Conservation (phyloP, 805 yeast species). For the Huiozyma naganishii region DNA sequence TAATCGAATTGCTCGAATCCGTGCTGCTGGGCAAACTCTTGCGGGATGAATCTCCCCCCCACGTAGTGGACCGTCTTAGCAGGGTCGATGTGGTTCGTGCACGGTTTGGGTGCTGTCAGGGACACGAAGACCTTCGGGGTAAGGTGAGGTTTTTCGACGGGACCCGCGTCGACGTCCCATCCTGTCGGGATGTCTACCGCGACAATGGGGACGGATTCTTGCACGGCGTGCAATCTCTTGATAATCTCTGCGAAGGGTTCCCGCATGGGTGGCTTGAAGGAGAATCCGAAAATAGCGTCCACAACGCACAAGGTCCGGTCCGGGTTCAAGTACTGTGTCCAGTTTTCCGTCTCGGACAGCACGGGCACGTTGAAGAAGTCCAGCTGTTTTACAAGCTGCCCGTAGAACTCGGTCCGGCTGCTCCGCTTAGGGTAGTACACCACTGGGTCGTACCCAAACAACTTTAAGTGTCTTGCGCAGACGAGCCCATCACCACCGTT, state of each 20-base stretch:
- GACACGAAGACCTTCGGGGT: slow-evolving; percentile 65
- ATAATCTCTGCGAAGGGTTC: slow-evolving; percentile 54
- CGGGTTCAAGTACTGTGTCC: slow-evolving; percentile 23
- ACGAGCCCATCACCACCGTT: slow-evolving; percentile 96
- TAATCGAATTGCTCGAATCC: slow-evolving; percentile 57
- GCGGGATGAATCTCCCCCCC: slow-evolving; percentile 81
- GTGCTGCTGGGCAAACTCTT: slow-evolving; percentile 57
- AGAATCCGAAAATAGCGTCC: slow-evolving; percentile 88
- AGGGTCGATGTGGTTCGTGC: slow-evolving; percentile 44
- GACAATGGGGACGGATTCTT: slow-evolving; percentile 43
- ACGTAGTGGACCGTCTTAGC: slow-evolving; percentile 48
- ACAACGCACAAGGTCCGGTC: slow-evolving; percentile 40
- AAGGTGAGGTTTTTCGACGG: slow-evolving; percentile 33
- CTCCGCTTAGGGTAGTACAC: slow-evolving; percentile 69
- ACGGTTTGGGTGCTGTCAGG: slow-evolving; percentile 90
- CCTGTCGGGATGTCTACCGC: slow-evolving; percentile 92
- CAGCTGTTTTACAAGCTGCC: slow-evolving; percentile 56
- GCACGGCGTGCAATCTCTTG: slow-evolving; percentile 29
- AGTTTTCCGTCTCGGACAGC: slow-evolving; percentile 31
- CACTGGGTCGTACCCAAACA: slow-evolving; percentile 69
- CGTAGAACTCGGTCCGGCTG: slow-evolving; percentile 45
- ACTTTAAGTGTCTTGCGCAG: slow-evolving; percentile 79
- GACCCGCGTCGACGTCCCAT: slow-evolving; percentile 93
- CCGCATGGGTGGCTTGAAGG: slow-evolving; percentile 81
- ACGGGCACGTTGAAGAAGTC: slow-evolving; percentile 51